phyloP scores from a whole-genome alignment of 352 stramenopile species.

The Peronospora destructor region DNA sequence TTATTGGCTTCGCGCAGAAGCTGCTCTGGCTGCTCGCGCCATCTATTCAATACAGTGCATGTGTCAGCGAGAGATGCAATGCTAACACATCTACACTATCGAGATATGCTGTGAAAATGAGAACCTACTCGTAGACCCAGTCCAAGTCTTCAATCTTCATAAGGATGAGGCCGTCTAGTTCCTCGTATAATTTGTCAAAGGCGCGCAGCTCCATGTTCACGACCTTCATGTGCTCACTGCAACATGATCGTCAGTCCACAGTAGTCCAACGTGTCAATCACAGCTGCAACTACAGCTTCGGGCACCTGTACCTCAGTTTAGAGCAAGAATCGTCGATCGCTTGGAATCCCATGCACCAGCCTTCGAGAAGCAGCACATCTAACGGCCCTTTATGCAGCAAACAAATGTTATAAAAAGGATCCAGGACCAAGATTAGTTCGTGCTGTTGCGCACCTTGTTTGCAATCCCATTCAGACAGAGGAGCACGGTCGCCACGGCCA shows the following conservation, averaged over 20 bases:
- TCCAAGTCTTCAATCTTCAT: slow-evolving; percentile 64
- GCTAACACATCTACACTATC: neutral
- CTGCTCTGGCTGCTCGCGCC: slow-evolving; percentile 74
- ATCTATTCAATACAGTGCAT: slow-evolving; percentile 30
- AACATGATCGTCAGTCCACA: neutral
- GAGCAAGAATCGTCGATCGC: slow-evolving; percentile 31
- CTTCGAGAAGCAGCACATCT: slow-evolving; percentile 79
- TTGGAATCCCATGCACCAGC: slow-evolving; percentile 82
- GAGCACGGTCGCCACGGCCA: slow-evolving; percentile 66
- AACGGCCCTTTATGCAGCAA: slow-evolving; percentile 40
- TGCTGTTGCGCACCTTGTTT: slow-evolving; percentile 37
- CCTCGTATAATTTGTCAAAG: slow-evolving; percentile 61
- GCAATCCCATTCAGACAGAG: slow-evolving; percentile 43
- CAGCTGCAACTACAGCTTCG: neutral
- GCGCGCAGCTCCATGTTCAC: slow-evolving; percentile 57
- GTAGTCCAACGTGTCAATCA: neutral
- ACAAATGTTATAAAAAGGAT: slow-evolving; percentile 3
- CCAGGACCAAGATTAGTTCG: neutral
- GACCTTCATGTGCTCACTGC: slow-evolving; percentile 47
- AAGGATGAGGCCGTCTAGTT: slow-evolving; percentile 62
- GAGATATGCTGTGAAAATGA: neutral
- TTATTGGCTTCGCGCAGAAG: slow-evolving; percentile 54
- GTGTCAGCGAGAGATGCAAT: slow-evolving; percentile 6
- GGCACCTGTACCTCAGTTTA: slow-evolving; percentile 28
- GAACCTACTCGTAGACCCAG: slow-evolving; percentile 79